Percentiles rank a stretch among this genome's conserved stretches.
Conservation (phyloP, 2,329 filamentous ascomycete genomes). For the Samsoniella hepiali region DNA sequence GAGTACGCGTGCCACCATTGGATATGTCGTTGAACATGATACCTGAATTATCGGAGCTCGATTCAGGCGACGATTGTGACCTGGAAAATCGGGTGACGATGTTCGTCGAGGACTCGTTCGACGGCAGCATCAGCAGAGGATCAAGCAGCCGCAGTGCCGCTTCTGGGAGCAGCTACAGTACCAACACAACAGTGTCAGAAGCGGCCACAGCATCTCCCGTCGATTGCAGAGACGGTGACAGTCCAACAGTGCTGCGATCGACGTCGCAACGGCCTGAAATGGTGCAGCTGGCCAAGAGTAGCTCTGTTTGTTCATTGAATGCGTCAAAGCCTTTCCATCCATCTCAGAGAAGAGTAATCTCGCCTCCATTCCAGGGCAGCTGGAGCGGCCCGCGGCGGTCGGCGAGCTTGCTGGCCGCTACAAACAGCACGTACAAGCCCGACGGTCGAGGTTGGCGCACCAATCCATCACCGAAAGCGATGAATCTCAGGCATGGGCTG, state of each 20-base stretch:
- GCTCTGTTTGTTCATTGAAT: neutral
- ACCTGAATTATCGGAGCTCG: neutral
- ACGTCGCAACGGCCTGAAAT: neutral
- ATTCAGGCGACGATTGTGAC: neutral
- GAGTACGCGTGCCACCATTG: neutral
- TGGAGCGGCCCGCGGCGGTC: neutral
- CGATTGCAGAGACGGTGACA: neutral
- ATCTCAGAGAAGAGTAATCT: neutral
- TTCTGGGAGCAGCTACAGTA: neutral
- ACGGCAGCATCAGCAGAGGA: neutral
- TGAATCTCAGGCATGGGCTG: too few relatives aligned
- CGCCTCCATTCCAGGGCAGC: neutral
- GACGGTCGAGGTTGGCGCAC: neutral
- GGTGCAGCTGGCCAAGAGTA: too few relatives aligned
- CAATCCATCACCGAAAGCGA: neutral
- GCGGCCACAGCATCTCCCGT: neutral
- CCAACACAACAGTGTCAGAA: neutral
- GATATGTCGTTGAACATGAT: neutral
- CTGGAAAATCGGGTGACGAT: neutral
- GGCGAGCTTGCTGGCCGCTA: neutral
- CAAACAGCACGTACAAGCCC: neutral
- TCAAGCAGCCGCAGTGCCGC: neutral
- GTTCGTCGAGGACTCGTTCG: neutral
- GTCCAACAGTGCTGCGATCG: neutral
- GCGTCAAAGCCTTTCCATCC: neutral